A percentile compares a stretch with the other conserved stretches of the same genome.
Evolutionary conservation across 2,329 filamentous ascomycete genomes (phyloP).

Genomic region (Fusarium tanahbumbuense): DNA sequence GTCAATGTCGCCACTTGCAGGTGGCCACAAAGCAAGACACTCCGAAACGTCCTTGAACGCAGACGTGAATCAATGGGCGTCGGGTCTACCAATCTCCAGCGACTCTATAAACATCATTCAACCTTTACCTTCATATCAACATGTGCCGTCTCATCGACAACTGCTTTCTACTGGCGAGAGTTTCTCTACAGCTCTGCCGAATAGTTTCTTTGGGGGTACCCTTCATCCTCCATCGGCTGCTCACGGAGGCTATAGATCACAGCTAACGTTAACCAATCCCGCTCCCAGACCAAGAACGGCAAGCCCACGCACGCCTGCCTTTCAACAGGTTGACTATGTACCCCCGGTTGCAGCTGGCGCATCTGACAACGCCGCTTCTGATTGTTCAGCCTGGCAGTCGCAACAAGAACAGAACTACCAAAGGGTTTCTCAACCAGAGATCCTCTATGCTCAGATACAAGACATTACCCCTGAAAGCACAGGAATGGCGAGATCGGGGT

Average conservation of each 20-base stretch:
- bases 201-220: constrained; percentile 30
- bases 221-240: constrained; percentile 27
- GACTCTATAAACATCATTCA: constrained; percentile 31
- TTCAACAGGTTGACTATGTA: constrained; percentile 11
- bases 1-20: constrained; percentile 48
- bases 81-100: constrained; percentile 27
- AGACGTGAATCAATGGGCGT: constrained; percentile 30
- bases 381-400: constrained; percentile 25
- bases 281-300: constrained; percentile 26
- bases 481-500: constrained; percentile 43
- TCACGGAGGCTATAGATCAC: constrained; percentile 36
- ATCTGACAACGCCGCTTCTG: constrained; percentile 16
- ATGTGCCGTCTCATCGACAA: constrained; percentile 3
- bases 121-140: background rate
- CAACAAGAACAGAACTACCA: constrained; percentile 31
- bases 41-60: constrained; percentile 24
- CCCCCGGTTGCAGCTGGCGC: constrained; percentile 27
- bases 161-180: constrained; percentile 22
- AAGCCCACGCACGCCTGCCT: background rate
- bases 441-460: constrained; percentile 2
- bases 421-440: constrained; percentile 10
- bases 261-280: constrained; percentile 36
- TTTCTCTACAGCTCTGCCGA: constrained; percentile 28
- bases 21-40: background rate
- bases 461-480: constrained; percentile 9